A percentile compares a stretch with the other conserved stretches of the same genome.
These are phyloP conservation scores for Iris macrosiphon DNA, from an alignment of 106 monocot species.

Conservation along the genomic window DNA sequence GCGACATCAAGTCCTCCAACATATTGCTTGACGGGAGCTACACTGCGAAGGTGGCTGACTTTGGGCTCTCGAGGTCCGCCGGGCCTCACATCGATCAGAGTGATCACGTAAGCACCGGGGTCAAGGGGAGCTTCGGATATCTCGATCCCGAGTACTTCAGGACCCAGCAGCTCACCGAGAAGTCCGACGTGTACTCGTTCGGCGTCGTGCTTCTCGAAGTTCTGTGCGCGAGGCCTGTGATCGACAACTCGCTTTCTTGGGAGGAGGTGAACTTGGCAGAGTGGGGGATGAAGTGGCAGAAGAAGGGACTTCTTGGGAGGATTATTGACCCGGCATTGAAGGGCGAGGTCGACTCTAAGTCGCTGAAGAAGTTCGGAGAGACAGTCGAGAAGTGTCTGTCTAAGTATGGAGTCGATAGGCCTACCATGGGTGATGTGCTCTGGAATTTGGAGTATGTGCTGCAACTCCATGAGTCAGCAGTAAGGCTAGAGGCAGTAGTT, in stretches of 20 bases:
- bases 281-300: slow-evolving; percentile 19
- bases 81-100: slow-evolving; percentile 1
- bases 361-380: slow-evolving; percentile 13
- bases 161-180: slow-evolving; percentile 13
- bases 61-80: slow-evolving; percentile 14
- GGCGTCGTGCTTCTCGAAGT: slow-evolving; percentile 31
- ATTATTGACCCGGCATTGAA: slow-evolving; percentile 13
- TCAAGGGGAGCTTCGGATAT: slow-evolving; percentile 21
- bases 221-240: slow-evolving; percentile 22
- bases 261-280: slow-evolving; percentile 34
- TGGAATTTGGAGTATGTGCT: slow-evolving; percentile 26
- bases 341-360: not conserved
- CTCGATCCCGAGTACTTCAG: slow-evolving; percentile 22
- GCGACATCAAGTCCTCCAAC: slow-evolving; percentile 24
- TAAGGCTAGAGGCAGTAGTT: not conserved
- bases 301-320: slow-evolving; percentile 9
- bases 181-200: slow-evolving; percentile 25
- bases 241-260: slow-evolving; percentile 42
- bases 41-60: slow-evolving; percentile 12
- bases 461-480: slow-evolving; percentile 12
- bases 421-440: slow-evolving; percentile 23
- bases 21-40: slow-evolving; percentile 14
- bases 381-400: slow-evolving; percentile 23
- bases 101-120: slow-evolving; percentile 11
- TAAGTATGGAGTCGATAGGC: slow-evolving; percentile 19